Evolutionary conservation across 2,329 filamentous ascomycete species (phyloP).

Genomic region (Colletotrichum viniferum): DNA sequence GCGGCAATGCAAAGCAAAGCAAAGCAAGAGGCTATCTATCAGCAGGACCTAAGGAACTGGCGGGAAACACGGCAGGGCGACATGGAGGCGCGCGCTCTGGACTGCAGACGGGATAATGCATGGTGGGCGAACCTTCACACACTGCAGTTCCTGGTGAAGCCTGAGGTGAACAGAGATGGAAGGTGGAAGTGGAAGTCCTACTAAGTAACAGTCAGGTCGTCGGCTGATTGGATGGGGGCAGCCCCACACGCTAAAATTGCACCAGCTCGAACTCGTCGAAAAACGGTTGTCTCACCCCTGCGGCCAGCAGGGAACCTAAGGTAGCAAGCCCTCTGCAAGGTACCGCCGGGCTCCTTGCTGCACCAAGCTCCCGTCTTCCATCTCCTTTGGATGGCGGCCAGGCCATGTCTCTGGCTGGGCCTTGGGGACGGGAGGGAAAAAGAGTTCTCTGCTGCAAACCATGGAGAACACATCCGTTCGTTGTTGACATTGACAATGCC

Average conservation of each 20-base stretch:
- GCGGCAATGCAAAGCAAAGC: background rate
- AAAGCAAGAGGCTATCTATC: background rate
- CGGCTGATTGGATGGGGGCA: background rate
- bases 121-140: background rate
- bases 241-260: constrained; percentile 5
- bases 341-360: background rate
- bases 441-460: background rate
- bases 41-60: background rate
- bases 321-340: background rate
- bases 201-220: background rate
- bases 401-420: background rate
- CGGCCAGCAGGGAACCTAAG: background rate
- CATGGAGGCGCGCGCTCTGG: background rate
- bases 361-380: background rate
- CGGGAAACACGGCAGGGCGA: background rate
- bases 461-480: background rate
- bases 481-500: background rate
- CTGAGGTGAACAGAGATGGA: background rate
- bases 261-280: constrained; percentile 9
- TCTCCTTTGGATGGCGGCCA: background rate
- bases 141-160: background rate
- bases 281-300: constrained; percentile 20
- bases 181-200: background rate
- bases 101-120: background rate
- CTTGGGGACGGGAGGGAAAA: background rate